phyloP scores from a whole-genome alignment of 805 yeast genomes.

The Schizosaccharomyces japonicus region DNA sequence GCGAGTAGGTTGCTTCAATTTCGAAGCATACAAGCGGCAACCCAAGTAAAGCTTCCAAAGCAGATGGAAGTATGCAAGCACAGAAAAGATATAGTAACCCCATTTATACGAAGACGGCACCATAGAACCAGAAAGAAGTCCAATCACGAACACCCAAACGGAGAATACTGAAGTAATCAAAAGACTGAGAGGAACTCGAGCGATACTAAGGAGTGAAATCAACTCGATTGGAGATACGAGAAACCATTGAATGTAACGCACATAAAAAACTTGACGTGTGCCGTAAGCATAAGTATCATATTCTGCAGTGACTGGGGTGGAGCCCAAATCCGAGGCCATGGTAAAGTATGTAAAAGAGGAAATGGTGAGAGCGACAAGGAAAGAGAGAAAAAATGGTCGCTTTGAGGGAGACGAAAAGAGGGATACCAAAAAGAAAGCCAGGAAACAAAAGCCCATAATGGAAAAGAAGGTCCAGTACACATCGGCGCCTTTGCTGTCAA shows the following conservation, averaged over 20 bases:
- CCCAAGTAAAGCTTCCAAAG: neutral
- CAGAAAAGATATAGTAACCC: neutral
- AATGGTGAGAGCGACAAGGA: constrained; percentile 22
- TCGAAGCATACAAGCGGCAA: neutral
- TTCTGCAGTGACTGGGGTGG: constrained; percentile 24
- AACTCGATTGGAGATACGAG: constrained; percentile 26
- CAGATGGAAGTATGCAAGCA: neutral
- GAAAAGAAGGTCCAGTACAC: neutral
- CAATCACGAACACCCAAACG: neutral
- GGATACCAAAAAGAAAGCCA: neutral
- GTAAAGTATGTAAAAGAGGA: constrained; percentile 29
- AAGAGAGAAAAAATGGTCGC: constrained; percentile 14
- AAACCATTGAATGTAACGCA: constrained; percentile 34
- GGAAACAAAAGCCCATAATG: neutral
- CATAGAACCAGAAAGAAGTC: neutral
- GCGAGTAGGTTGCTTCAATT: neutral
- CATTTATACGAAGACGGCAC: neutral
- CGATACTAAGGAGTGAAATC: constrained; percentile 12
- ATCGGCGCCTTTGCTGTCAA: neutral
- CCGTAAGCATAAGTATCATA: constrained; percentile 25
- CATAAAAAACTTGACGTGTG: constrained; percentile 31
- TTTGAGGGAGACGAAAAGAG: neutral
- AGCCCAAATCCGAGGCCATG: constrained; percentile 35
- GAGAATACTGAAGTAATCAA: too few relatives aligned
- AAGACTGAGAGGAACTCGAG: too few relatives aligned